phyloP scores from a whole-genome alignment of 257 asterid genomes.

The Solanum megistacrolobum region DNA sequence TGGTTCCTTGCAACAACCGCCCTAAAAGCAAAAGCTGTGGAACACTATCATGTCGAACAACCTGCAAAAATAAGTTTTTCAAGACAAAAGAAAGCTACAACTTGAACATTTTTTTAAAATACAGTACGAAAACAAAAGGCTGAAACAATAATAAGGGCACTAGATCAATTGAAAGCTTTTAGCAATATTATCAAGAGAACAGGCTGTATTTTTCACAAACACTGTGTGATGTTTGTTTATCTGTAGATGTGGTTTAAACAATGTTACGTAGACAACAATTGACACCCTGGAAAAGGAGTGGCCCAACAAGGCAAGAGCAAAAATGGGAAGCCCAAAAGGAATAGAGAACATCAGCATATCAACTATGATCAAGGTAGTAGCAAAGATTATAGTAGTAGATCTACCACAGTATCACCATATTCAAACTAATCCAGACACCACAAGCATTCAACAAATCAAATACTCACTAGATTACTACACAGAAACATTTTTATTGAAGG shows the following conservation, averaged over 20 bases:
- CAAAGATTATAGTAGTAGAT: not conserved
- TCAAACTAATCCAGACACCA: not conserved
- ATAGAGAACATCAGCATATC: not conserved
- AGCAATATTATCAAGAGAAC: not conserved
- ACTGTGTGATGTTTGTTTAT: not conserved
- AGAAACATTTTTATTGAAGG: not conserved
- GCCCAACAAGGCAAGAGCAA: not conserved
- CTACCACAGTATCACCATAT: not conserved
- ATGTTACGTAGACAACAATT: not conserved
- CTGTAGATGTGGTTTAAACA: not conserved
- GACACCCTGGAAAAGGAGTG: not conserved
- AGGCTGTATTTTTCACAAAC: not conserved
- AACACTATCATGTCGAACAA: constrained; percentile 83
- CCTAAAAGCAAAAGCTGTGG: constrained; percentile 92
- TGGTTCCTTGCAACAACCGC: constrained; percentile 90
- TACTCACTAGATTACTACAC: not conserved
- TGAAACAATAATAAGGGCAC: not conserved
- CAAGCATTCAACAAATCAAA: not conserved
- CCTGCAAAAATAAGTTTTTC: constrained; percentile 32
- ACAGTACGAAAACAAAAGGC: not conserved
- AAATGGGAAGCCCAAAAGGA: not conserved
- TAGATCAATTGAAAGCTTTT: not conserved
- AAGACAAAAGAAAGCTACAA: not conserved
- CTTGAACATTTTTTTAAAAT: not conserved
- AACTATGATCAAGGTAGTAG: not conserved